Base-by-base conservation (phyloP, 257 asterid genomes). In the Fraxinus cuspidata region DNA sequence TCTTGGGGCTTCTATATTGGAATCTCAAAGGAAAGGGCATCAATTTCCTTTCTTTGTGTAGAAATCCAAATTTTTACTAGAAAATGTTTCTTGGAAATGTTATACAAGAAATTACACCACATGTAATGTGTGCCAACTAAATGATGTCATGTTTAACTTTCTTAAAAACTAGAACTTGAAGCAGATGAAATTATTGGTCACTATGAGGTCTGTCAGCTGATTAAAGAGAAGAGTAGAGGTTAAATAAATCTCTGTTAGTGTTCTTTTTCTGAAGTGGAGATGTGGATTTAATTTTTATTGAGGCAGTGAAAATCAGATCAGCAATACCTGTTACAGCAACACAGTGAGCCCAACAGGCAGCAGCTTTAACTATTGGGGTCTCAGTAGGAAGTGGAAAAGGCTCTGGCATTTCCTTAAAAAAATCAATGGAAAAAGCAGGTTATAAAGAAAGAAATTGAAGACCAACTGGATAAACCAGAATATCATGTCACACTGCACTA, bases 271-370 rank as follows among this genome's bases (percentile, higher is more conserved):
- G 42, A 79, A 12, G 32, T 60, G 76, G 28, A 73, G 71, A 37
- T 15, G n/a, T 32, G 34, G 28, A 71, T 19, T 53, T 5, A 12
- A 12, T 4, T 58, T 65, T 18, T 75, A 74, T 38, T 44, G 70
- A 32, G 5, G 18, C 32, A 31, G 9, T 58, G 60, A 51, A 65
- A 42, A 25, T 37, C 58, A 21, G 16, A 38, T 64, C 42, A 16
- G 32, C 60, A 44, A 25, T 82, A 93, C 99, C 98, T 87, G 98
- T 88, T 78, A 83, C 94, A 37, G 97, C 89, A 81, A 81, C 90
- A 72, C 99, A 96, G 71, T 93, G 97, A 4, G 99, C 98, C 98
- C 99, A 96, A 77, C 99, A 95, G 25, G 98, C 95, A 38, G 96
- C 95, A 67, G 97, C 98, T 80, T 79, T 87, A 65, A 86, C 85